A percentile compares a stretch with the other conserved stretches of the same genome.
Conservation (phyloP, 1,284 basidiomycete species). For the Ceratorhiza oryzae-sativae region DNA sequence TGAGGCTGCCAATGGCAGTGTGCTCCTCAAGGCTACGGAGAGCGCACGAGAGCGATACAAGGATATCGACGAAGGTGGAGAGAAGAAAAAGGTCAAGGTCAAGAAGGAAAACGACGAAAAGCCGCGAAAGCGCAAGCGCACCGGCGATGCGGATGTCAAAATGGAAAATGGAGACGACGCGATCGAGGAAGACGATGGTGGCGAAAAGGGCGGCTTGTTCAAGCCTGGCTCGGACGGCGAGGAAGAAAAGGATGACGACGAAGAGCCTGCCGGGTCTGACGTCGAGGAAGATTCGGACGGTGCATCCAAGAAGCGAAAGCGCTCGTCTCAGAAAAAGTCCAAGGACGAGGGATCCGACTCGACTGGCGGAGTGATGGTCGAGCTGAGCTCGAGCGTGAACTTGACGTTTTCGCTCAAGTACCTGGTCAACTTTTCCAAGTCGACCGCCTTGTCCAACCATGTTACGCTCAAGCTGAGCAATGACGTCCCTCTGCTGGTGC, state of each 20-base stretch:
- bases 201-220: conserved; percentile 52
- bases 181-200: conserved; percentile 56
- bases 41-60: conserved; percentile 48
- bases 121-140: conserved; percentile 52
- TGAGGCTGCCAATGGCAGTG: conserved; percentile 90
- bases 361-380: conserved; percentile 71
- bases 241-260: conserved; percentile 46
- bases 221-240: conserved; percentile 43
- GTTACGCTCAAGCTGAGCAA: conserved; percentile 89
- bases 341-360: conserved; percentile 49
- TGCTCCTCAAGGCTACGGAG: conserved; percentile 80
- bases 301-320: conserved; percentile 65
- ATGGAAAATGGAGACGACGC: conserved; percentile 55
- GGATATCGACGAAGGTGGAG: conserved; percentile 39
- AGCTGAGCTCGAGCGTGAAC: conserved; percentile 90
- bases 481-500: conserved; percentile 87
- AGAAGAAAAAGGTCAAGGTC: conserved; percentile 39
- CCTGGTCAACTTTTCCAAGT: conserved; percentile 97
- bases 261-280: conserved; percentile 52
- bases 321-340: conserved; percentile 51
- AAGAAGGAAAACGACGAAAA: conserved; percentile 47
- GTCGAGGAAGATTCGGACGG: conserved; percentile 43
- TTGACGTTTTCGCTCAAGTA: conserved; percentile 98
- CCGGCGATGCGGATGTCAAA: conserved; percentile 49
- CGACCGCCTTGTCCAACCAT: conserved; percentile 73